These are phyloP conservation scores for Hypoxylon lienhwacheense DNA, from an alignment of 495 filamentous ascomycete genomes.

Conservation along the genomic window DNA sequence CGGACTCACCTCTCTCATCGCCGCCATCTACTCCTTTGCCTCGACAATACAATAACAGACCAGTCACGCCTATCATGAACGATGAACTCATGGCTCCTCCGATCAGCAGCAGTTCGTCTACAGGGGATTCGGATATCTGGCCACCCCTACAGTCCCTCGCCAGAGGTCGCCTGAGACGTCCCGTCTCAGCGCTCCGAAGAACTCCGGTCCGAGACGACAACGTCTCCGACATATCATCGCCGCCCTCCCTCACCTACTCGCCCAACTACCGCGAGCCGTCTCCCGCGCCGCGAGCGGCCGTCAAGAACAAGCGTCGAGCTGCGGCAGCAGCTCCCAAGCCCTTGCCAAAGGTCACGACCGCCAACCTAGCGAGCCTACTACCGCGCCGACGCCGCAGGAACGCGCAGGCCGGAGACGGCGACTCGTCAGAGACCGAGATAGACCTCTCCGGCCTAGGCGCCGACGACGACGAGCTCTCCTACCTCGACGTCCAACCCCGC, in stretches of 20 bases:
- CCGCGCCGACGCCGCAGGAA: constrained; percentile 42
- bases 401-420: constrained; percentile 23
- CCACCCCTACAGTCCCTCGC: constrained; percentile 47
- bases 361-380: constrained; percentile 47
- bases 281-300: constrained; percentile 29
- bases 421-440: constrained; percentile 34
- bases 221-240: constrained; percentile 50
- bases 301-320: constrained; percentile 26
- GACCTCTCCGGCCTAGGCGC: constrained; percentile 36
- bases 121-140: constrained; percentile 41
- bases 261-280: constrained; percentile 46
- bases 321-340: constrained; percentile 23
- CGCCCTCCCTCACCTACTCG: constrained; percentile 55
- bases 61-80: constrained; percentile 36
- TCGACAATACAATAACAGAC: constrained; percentile 14
- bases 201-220: constrained; percentile 40
- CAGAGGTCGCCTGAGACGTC: constrained; percentile 34
- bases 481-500: constrained; percentile 38
- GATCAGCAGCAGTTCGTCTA: constrained; percentile 46
- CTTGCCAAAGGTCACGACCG: constrained; percentile 43
- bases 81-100: constrained; percentile 51
- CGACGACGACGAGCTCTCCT: constrained; percentile 45
- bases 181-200: constrained; percentile 27
- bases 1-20: constrained; percentile 35
- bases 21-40: constrained; percentile 21